These are phyloP conservation scores for Medicago arabica DNA, from an alignment of 306 rosid species.

Conservation along the genomic window DNA sequence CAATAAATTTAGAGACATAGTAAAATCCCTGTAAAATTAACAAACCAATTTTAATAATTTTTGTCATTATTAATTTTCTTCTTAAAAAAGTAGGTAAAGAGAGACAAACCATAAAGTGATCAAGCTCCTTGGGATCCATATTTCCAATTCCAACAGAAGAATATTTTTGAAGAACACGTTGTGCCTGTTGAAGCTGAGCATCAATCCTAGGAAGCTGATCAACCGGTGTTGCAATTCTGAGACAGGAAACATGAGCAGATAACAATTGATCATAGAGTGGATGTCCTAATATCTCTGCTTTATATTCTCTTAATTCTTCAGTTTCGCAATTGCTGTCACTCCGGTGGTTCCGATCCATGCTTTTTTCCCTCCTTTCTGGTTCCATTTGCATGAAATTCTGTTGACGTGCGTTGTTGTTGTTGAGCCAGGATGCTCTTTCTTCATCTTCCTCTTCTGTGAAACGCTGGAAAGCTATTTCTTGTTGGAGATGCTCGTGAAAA, in stretches of 20 bases:
- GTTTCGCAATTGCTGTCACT: not conserved
- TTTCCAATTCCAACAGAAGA: conserved; percentile 48
- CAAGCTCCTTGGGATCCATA: conserved; percentile 73
- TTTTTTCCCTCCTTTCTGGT: conserved; percentile 40
- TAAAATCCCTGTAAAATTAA: not conserved
- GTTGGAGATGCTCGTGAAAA: conserved; percentile 59
- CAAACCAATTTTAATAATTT: not conserved
- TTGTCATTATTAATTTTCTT: not conserved
- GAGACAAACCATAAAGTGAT: conserved; percentile 70
- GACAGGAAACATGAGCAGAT: conserved; percentile 86
- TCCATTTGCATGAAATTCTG: conserved; percentile 64
- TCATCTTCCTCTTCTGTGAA: conserved; percentile 56
- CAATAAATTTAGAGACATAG: not conserved
- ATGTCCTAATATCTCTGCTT: conserved; percentile 76
- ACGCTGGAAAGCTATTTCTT: conserved; percentile 66
- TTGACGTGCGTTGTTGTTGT: conserved; percentile 56
- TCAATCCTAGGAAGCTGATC: conserved; percentile 89
- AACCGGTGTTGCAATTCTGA: conserved; percentile 92
- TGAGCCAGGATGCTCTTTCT: not conserved
- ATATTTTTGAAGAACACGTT: conserved; percentile 71
- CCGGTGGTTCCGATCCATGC: conserved; percentile 48
- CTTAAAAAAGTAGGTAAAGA: too few relatives aligned
- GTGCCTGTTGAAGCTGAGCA: conserved; percentile 80
- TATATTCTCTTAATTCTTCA: conserved; percentile 53
- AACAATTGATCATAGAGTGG: conserved; percentile 89